A percentile compares a stretch with the other conserved stretches of the same genome.
Conservation (phyloP, 2,329 filamentous ascomycete species). For the Ceratocystis eucalypticola region DNA sequence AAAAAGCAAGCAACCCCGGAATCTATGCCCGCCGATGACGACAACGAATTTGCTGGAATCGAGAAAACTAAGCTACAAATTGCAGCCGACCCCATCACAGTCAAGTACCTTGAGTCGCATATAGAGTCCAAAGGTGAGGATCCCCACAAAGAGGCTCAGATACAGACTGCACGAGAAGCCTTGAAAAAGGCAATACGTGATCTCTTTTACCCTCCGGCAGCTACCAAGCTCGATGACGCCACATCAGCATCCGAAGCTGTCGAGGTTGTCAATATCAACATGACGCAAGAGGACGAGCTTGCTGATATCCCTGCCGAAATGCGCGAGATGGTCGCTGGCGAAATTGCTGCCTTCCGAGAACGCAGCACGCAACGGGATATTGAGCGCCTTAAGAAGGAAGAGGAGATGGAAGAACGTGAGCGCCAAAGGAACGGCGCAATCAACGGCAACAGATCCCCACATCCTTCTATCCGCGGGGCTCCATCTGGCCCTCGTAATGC, state of each 20-base stretch:
- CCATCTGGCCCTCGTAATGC: constrained; percentile 60
- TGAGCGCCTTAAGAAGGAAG: constrained; percentile 75
- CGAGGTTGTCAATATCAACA: constrained; percentile 79
- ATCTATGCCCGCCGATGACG: constrained; percentile 27
- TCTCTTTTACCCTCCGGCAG: constrained; percentile 52
- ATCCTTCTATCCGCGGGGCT: constrained; percentile 48
- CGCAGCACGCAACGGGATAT: constrained; percentile 77
- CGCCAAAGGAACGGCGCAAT: constrained; percentile 50
- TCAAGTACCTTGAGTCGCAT: constrained; percentile 75
- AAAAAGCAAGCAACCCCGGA: constrained; percentile 52
- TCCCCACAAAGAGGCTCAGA: constrained; percentile 40
- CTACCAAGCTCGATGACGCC: constrained; percentile 43
- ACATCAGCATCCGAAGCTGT: constrained; percentile 50
- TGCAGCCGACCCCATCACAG: constrained; percentile 67
- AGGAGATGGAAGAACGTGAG: constrained; percentile 82
- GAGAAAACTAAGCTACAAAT: constrained; percentile 61
- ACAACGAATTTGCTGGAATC: constrained; percentile 35
- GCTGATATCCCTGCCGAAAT: constrained; percentile 92
- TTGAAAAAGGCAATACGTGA: constrained; percentile 56
- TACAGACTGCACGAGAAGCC: constrained; percentile 54
- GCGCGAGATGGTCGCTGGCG: constrained; percentile 84
- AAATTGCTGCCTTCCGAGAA: constrained; percentile 90
- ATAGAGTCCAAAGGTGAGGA: background rate
- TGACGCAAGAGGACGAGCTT: constrained; percentile 80
- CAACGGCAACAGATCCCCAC: constrained; percentile 11